Evolutionary conservation across 768 basidiomycete genomes (phyloP), one percentile per base, ranked within the genome.

Genomic region (Phaeolepiota aurea): DNA sequence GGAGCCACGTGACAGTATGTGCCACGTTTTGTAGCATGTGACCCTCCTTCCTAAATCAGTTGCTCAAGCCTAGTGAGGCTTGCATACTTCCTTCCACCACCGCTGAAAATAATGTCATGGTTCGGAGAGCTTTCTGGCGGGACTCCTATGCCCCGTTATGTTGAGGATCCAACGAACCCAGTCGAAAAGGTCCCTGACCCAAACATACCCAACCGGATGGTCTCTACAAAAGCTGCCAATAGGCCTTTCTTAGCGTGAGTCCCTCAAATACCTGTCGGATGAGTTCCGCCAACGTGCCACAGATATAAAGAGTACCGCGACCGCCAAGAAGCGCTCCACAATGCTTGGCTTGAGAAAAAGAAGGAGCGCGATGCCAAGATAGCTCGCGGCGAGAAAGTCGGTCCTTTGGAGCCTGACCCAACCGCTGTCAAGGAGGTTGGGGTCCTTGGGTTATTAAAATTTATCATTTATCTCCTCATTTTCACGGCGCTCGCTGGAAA

Each of bases 171-270:
- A 9, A 59, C 65, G 38, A 65, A 74, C 41, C 67, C 63, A 36
- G 75, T 74, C 60, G 76, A 79, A 3, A 57, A 65, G 48, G 84
- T 87, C 59, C 82, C 83, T 41, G 12, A n/a, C 12, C n/a, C n/a
- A 7, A 48, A 59, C 40, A 74, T 81, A 45, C 75, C 80, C 2
- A 69, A 73, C 43, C 73, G 85, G 49, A 74, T 76, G 69, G 87
- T 93, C 28, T 76, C 82, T 19, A 77, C 75, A 47, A 94, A 93
- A 66, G 62, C 77, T 32, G 87, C 90, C 20, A 96, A 94, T 63
- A 69, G 71, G 44, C 87, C 92, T 5, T 91, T 88, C 62, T 74
- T 93, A 20, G 77, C 77, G 79, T 90, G 65, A 48, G 53, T 57
- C 20, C 38, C 44, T 34, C 21, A 35, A 9, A 15, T 20, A 28